Evolutionary conservation across 768 basidiomycete species (phyloP).

Genomic region (Tulasnella sp.): DNA sequence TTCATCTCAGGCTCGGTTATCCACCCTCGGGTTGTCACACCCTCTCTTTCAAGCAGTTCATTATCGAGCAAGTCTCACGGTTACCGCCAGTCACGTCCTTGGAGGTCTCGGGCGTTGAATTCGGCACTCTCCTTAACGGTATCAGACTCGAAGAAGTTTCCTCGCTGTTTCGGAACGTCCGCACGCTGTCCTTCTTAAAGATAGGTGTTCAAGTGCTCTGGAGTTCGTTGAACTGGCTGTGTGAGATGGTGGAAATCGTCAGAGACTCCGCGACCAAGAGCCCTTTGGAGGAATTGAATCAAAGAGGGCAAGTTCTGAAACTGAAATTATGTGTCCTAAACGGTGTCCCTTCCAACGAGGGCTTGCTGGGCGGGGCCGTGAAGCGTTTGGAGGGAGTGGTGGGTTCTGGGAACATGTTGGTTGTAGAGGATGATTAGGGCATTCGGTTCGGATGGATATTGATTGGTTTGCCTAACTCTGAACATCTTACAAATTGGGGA

Average conservation of each 20-base stretch:
- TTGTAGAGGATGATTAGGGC: not conserved
- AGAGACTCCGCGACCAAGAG: not conserved
- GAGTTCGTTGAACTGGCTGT: not conserved
- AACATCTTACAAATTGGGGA: too few species aligned
- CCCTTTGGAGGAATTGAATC: not conserved
- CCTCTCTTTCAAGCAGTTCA: too few species aligned
- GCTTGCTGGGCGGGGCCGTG: not conserved
- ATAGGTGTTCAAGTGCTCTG: not conserved
- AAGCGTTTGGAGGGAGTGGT: not conserved
- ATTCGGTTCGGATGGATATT: too few species aligned
- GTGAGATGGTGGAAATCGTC: not conserved
- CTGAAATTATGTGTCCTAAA: not conserved
- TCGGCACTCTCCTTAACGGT: not conserved
- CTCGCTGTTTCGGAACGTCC: not conserved
- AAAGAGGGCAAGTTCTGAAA: not conserved
- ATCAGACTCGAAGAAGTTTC: not conserved
- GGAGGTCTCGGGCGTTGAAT: not conserved
- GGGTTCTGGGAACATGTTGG: not conserved
- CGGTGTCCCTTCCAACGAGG: not conserved
- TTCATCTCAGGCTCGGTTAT: not conserved
- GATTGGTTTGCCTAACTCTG: too few species aligned
- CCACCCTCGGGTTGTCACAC: not conserved
- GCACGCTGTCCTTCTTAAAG: not conserved
- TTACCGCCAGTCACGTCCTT: not conserved
- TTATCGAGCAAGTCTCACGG: not conserved